These are phyloP conservation scores for Luffa acutangula DNA, from an alignment of 306 rosid species.

Conservation along the genomic window DNA sequence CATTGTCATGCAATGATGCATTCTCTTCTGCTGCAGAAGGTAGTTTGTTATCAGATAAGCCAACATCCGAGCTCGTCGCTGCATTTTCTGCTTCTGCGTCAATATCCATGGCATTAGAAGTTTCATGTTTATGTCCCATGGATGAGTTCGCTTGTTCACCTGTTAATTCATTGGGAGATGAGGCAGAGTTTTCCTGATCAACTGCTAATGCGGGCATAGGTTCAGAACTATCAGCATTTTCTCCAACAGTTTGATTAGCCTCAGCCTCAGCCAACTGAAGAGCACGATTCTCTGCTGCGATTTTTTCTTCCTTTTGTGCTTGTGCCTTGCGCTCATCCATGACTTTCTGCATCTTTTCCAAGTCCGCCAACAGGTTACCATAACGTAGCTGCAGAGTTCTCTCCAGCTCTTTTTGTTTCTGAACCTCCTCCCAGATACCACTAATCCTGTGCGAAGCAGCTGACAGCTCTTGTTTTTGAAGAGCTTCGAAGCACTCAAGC, in stretches of 20 bases:
- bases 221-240: slow-evolving; percentile 18
- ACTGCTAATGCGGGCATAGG: slow-evolving; percentile 12
- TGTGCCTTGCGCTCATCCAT: slow-evolving; percentile 34
- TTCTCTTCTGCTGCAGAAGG: neutral
- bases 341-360: slow-evolving; percentile 37
- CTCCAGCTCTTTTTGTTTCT: slow-evolving; percentile 84
- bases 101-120: neutral
- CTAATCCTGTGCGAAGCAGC: slow-evolving; percentile 76
- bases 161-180: slow-evolving; percentile 20
- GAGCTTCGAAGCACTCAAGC: slow-evolving; percentile 75
- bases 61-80: neutral
- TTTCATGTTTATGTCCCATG: slow-evolving; percentile 7
- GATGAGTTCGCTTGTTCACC: slow-evolving; percentile 20
- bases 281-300: slow-evolving; percentile 29
- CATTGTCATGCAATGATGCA: neutral
- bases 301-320: slow-evolving; percentile 42
- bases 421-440: slow-evolving; percentile 60
- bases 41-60: neutral
- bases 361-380: slow-evolving; percentile 49
- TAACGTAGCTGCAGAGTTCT: slow-evolving; percentile 52
- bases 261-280: slow-evolving; percentile 28
- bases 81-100: neutral
- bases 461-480: slow-evolving; percentile 70
- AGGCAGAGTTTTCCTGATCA: slow-evolving; percentile 25
- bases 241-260: slow-evolving; percentile 17